Evolutionary conservation across 352 stramenopile species (phyloP).

Genomic region (Peronospora farinosa): DNA sequence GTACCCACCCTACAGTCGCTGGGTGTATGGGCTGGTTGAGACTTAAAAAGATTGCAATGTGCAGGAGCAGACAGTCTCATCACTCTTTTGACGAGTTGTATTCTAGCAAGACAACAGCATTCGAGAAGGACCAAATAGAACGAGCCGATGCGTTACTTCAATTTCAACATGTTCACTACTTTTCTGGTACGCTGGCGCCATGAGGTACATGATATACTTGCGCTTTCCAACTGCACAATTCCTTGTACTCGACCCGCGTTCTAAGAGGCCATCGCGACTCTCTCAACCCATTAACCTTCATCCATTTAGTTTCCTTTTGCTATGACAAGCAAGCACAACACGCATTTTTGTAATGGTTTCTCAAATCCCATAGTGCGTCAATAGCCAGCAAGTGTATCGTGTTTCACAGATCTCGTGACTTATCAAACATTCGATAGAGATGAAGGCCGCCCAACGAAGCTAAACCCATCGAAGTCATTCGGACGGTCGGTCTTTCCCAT

Average conservation of each 20-base stretch:
- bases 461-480: slow-evolving; percentile 88
- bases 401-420: slow-evolving; percentile 10
- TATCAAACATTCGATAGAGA: slow-evolving; percentile 51
- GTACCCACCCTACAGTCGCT: background rate
- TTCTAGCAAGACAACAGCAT: slow-evolving; percentile 11
- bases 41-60: slow-evolving; percentile 38
- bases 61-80: slow-evolving; percentile 48
- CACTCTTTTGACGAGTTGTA: slow-evolving; percentile 40
- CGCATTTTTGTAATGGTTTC: slow-evolving; percentile 12
- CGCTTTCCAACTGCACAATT: slow-evolving; percentile 14
- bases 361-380: slow-evolving; percentile 1
- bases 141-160: slow-evolving; percentile 17
- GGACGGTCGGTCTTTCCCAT: slow-evolving; percentile 45
- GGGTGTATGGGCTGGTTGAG: slow-evolving; percentile 30
- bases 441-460: slow-evolving; percentile 84
- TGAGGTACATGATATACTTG: slow-evolving; percentile 20
- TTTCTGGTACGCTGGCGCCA: slow-evolving; percentile 27
- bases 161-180: slow-evolving; percentile 43
- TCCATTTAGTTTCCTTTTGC: slow-evolving; percentile 18
- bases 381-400: slow-evolving; percentile 21
- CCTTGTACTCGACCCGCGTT: slow-evolving; percentile 25
- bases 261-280: slow-evolving; percentile 28
- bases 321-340: slow-evolving; percentile 15
- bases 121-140: slow-evolving; percentile 1
- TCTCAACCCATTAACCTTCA: slow-evolving; percentile 23